Evolutionary conservation across 805 yeast species (phyloP), one percentile per base, ranked within the genome.

Genomic region (Grigorovia yakushimaensis): DNA sequence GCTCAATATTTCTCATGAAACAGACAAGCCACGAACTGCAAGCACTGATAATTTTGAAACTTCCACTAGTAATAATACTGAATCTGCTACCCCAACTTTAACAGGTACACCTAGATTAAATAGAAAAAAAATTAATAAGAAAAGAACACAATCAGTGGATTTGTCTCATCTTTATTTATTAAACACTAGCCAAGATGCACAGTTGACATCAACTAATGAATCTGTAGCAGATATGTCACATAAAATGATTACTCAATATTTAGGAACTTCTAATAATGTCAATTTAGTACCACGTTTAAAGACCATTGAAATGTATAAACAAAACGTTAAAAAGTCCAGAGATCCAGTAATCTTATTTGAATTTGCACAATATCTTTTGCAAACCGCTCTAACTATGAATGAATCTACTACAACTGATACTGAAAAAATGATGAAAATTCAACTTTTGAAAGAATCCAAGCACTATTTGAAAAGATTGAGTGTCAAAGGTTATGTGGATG

Each of bases 341-440:
- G 96, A 91, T 59, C 95, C 96, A 0, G 79, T 77, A 18, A 82
- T 87, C n/a, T 75, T 88, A 55, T 87, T 88, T 64, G 88, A 88
- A 59, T 88, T 86, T 61, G 96, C 97, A 1, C 93, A 88, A 66
- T 87, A 84, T 63, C 82, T 86, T 81, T 68, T 88, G 45, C 91
- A 86, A 62, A 84, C 94, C 0, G 95, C 94, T 1, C 71, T 89
- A 45, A 67, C 83, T 18, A 72, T 83, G 50, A 79, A 69, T 13
- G 47, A 60, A 5, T 11, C 77, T 33, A 75, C 85, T 45, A 67
- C 86, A 38, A 81, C 82, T 54, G 96, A 89, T 60, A 89, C 95
- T 1, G 45, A 46, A 19, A 35, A 27, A 30, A 65, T 67, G 20
- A 66, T 75, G 59, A 76, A 74, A 54, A 68, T 68, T 39, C 77